Base-by-base conservation (phyloP, 2,329 filamentous ascomycete species). In the Diaporthe vaccinii region DNA sequence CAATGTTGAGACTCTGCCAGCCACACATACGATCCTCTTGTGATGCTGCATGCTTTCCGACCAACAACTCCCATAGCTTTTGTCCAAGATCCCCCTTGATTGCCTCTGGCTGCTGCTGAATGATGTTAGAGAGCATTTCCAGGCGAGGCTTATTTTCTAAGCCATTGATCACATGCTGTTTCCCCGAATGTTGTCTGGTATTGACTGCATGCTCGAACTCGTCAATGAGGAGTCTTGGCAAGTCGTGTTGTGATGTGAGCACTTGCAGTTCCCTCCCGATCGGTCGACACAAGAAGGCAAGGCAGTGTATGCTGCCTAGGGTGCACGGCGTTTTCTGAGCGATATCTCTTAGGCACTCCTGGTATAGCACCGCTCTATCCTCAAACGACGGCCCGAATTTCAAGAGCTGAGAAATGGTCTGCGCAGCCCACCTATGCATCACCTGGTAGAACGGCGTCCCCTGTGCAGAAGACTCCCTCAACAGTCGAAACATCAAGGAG, bases 231-330 rank as follows among this genome's bases (percentile, higher is more conserved):
- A 95, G 84, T 70, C 84, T 84, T 1, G 91, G 89, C 65, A 95
- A 82, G 76, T 91, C 87, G 80, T 93, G 89, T n/a, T 93, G 87
- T 9, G 87, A 83, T 12, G 90, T 88, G 68, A 95, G 83, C n/a
- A 85, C 82, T 39, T 86, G 86, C 31, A 95, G 82, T 75, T 93
- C 91, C 10, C 84, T 84, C 4, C 79, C 79, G 51, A 89, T 80
- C 51, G 87, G 83, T 28, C 83, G 84, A 12, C 85, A 84, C n/a
- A 89, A 84, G 25, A 91, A 81, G 61, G n/a, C 69, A 82, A 85
- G 62, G 95, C 85, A 22, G 92, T 92, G 80, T 91, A 93, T 28
- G 96, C 94, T 97, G 1, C 95, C 95, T 9, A 94, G 89, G 0
- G 93, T 91, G 20, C 91, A 93, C 14, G 85, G 77, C 2, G 92